These are phyloP conservation scores for Inga leiocalycina DNA, from an alignment of 306 rosid genomes.

Conservation along the genomic window DNA sequence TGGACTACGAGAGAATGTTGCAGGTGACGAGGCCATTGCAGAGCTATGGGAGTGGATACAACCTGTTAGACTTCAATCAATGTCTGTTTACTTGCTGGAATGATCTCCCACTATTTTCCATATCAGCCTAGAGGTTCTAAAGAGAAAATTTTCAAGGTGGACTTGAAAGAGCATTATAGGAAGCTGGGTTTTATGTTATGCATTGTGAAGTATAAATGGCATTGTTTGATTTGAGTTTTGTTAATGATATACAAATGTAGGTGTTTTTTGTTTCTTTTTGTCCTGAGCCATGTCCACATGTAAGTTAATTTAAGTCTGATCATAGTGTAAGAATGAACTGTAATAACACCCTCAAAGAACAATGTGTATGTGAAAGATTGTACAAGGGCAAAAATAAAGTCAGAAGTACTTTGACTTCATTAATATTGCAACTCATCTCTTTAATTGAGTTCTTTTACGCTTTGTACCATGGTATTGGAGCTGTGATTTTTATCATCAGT, in stretches of 20 bases:
- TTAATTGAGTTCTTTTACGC: not conserved
- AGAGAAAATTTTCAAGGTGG: not conserved
- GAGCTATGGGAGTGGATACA: constrained; percentile 52
- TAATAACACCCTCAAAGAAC: not conserved
- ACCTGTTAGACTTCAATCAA: constrained; percentile 50
- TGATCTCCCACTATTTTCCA: constrained; percentile 56
- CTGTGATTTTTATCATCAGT: not conserved
- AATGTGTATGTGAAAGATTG: not conserved
- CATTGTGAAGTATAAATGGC: not conserved
- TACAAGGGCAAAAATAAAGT: not conserved
- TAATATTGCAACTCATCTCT: not conserved
- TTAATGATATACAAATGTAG: not conserved
- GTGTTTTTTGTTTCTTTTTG: not conserved
- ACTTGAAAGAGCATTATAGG: not conserved
- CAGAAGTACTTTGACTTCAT: not conserved
- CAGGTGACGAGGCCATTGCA: constrained; percentile 47
- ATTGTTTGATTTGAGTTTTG: not conserved
- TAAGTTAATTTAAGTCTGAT: not conserved
- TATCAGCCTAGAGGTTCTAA: constrained; percentile 59
- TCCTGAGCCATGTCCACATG: not conserved
- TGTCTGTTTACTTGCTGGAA: constrained; percentile 63
- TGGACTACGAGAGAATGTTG: constrained; percentile 49
- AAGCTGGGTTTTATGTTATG: not conserved
- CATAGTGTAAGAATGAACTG: not conserved
- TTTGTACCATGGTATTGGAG: not conserved